These are phyloP conservation scores for Microbotryomycetes sp. DNA, from an alignment of 1,284 basidiomycete genomes.

Conservation along the genomic window DNA sequence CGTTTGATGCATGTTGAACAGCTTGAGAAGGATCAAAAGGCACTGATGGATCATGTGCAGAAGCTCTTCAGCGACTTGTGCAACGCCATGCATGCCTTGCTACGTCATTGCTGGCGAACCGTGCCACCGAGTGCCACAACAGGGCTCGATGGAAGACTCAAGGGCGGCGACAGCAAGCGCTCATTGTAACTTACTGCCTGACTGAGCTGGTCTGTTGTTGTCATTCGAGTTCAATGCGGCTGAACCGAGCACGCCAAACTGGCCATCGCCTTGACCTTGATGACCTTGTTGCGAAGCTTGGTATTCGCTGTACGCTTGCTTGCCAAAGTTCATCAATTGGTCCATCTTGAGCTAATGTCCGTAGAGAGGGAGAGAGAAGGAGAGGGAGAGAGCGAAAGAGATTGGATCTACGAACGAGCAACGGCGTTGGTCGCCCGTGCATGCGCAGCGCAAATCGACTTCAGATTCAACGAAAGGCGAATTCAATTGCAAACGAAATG, in stretches of 20 bases:
- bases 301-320: slow-evolving; percentile 1
- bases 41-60: not conserved
- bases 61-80: too few relatives aligned
- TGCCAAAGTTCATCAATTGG: not conserved
- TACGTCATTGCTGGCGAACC: not conserved
- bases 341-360: slow-evolving; percentile 1
- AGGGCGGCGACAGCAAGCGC: not conserved
- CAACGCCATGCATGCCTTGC: too few relatives aligned
- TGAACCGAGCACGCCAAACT: slow-evolving; percentile 14
- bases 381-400: not conserved
- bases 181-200: not conserved
- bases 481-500: too few relatives aligned
- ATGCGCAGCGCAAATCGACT: too few relatives aligned
- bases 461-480: too few relatives aligned
- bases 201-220: slow-evolving; percentile 3
- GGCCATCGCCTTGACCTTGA: slow-evolving; percentile 8
- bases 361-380: not conserved
- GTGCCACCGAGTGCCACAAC: too few relatives aligned
- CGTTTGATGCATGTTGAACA: slow-evolving; percentile 13
- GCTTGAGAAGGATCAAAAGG: slow-evolving; percentile 11
- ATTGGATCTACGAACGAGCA: too few relatives aligned
- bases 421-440: too few relatives aligned
- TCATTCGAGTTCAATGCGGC: slow-evolving; percentile 4
- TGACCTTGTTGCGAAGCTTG: slow-evolving; percentile 6
- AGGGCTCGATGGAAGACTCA: not conserved